These are phyloP conservation scores for Macrolepiota fuliginosa DNA, from an alignment of 768 basidiomycete genomes.

Conservation along the genomic window DNA sequence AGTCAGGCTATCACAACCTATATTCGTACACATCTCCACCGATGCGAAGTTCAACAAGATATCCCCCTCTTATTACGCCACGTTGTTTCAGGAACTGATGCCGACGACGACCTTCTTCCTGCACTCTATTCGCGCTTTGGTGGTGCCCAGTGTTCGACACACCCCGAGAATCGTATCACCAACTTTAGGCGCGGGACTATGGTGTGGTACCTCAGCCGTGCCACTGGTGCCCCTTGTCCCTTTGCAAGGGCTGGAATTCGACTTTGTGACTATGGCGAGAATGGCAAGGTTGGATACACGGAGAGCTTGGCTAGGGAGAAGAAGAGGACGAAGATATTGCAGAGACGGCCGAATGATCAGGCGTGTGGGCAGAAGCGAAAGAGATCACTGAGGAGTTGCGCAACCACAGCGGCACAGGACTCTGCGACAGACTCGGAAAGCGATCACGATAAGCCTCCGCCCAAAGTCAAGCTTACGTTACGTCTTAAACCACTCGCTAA, in stretches of 20 bases:
- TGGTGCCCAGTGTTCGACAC: constrained; percentile 51
- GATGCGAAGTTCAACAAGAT: constrained; percentile 70
- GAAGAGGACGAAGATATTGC: constrained; percentile 22
- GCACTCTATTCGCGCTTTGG: constrained; percentile 70
- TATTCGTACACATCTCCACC: constrained; percentile 68
- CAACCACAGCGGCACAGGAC: constrained; percentile 18
- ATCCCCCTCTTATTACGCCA: constrained; percentile 74
- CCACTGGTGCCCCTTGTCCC: constrained; percentile 73
- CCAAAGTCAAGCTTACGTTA: constrained; percentile 71
- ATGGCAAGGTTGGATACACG: constrained; percentile 29
- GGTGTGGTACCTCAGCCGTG: constrained; percentile 79
- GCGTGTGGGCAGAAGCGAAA: constrained; percentile 44
- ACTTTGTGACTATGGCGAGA: constrained; percentile 63
- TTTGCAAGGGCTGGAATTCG: constrained; percentile 73
- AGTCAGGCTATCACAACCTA: constrained; percentile 84
- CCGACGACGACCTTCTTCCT: constrained; percentile 72
- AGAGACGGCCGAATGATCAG: constrained; percentile 21
- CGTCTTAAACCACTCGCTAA: constrained; percentile 42
- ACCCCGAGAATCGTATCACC: constrained; percentile 47
- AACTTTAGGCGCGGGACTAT: constrained; percentile 78
- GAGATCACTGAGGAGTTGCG: constrained; percentile 36
- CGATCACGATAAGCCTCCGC: constrained; percentile 43
- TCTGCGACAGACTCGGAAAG: constrained; percentile 32
- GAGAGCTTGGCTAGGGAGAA: constrained; percentile 25
- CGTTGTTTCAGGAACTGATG: constrained; percentile 64